Conservation (phyloP, 1,284 basidiomycete genomes). For the Amylostereum chailletii region DNA sequence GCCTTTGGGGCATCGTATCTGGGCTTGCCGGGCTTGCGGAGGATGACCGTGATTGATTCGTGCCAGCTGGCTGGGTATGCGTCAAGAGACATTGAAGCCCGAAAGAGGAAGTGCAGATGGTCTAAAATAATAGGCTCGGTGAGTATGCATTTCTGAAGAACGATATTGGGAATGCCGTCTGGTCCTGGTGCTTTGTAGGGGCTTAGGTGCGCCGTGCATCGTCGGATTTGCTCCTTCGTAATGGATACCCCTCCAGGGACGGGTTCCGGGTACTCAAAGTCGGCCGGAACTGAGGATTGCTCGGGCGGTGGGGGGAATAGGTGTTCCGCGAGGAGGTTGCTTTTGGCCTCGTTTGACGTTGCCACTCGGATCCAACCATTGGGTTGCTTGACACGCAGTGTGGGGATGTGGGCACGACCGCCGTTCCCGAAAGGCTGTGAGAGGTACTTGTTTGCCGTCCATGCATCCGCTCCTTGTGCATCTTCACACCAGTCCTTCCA, state of each 20-base stretch:
- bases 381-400: conserved; percentile 9
- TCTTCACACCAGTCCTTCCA: conserved; percentile 27
- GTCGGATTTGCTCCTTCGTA: conserved; percentile 14
- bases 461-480: conserved; percentile 17
- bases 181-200: conserved; percentile 27
- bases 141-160: conserved; percentile 17
- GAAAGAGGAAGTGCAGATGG: no score
- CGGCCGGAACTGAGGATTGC: conserved; percentile 3
- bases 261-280: no score
- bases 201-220: conserved; percentile 7
- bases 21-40: conserved; percentile 29
- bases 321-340: conserved; percentile 14
- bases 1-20: conserved; percentile 27
- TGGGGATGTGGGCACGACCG: conserved; percentile 22
- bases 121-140: no score
- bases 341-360: conserved; percentile 20
- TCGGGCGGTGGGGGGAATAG: conserved; percentile 23
- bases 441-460: conserved; percentile 24
- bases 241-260: no score
- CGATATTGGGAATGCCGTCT: conserved; percentile 25
- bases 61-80: neutral
- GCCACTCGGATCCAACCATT: conserved; percentile 3
- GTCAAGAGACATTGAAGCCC: no score
- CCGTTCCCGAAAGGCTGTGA: conserved; percentile 20
- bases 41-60: conserved; percentile 20